phyloP scores from a whole-genome alignment of 106 monocot species.

The Dioscorea zingiberensis region DNA sequence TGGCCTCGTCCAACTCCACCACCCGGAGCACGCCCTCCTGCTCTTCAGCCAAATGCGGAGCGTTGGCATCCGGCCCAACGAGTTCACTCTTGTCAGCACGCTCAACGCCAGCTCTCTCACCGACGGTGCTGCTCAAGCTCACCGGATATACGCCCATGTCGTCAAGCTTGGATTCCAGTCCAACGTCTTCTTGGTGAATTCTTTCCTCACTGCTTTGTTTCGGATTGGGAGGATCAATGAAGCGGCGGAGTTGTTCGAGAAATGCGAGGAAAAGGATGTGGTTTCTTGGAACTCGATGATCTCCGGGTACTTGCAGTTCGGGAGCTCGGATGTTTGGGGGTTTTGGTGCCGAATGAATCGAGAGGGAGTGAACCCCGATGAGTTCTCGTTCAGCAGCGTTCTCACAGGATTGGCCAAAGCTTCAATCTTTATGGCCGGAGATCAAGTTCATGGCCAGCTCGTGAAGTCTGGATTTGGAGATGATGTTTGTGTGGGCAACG shows the following conservation, averaged over 20 bases:
- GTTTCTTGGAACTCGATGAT: conserved; percentile 90
- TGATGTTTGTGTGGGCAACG: conserved; percentile 59
- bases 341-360: conserved; percentile 59
- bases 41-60: conserved; percentile 42
- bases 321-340: conserved; percentile 33
- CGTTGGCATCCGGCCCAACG: conserved; percentile 33
- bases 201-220: conserved; percentile 50
- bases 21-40: conserved; percentile 25
- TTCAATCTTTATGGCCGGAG: conserved; percentile 22
- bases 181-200: conserved; percentile 65
- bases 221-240: conserved; percentile 29
- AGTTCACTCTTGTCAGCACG: conserved; percentile 72
- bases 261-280: conserved; percentile 26
- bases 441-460: conserved; percentile 56
- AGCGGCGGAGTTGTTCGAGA: conserved; percentile 48
- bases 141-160: conserved; percentile 44
- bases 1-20: conserved; percentile 44
- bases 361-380: conserved; percentile 42
- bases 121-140: conserved; percentile 1
- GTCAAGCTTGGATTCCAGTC: conserved; percentile 49
- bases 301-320: conserved; percentile 39
- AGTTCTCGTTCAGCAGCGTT: conserved; percentile 70
- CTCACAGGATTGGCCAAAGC: conserved; percentile 50
- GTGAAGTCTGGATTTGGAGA: conserved; percentile 44
- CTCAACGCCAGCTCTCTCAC: conserved; percentile 56